Evolutionary conservation across 805 yeast species (phyloP).

Genomic region (Metschnikowia picachoensis): DNA sequence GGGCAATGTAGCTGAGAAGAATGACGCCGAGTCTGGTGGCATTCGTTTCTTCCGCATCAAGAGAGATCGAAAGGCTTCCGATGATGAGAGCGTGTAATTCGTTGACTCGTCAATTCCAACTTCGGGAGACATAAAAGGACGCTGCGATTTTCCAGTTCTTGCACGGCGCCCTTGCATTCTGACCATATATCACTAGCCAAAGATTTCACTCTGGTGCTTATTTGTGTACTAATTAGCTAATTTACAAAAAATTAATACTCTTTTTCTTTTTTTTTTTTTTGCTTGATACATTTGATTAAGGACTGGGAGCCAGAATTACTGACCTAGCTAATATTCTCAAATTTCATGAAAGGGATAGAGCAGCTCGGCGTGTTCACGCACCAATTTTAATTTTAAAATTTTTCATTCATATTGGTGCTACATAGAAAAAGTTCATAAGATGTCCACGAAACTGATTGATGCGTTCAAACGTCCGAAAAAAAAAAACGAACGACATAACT

Average conservation of each 20-base stretch:
- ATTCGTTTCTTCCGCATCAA: constrained; percentile 76
- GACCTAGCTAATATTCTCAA: too few species aligned
- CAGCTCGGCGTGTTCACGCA: too few species aligned
- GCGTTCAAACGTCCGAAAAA: too few species aligned
- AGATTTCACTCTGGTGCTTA: background rate
- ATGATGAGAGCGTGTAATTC: constrained; percentile 41
- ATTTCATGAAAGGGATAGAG: too few species aligned
- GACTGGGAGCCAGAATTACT: too few species aligned
- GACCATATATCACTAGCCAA: background rate
- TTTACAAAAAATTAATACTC: constrained; percentile 4
- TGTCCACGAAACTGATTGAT: too few species aligned
- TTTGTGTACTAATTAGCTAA: constrained; percentile 8
- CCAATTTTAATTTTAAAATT: too few species aligned
- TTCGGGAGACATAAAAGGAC: background rate
- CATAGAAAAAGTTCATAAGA: too few species aligned
- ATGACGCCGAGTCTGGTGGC: constrained; percentile 48
- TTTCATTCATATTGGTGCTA: too few species aligned
- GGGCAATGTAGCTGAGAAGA: constrained; percentile 30
- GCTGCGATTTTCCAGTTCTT: background rate
- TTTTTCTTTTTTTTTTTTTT: background rate
- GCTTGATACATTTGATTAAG: too few species aligned
- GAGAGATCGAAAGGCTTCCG: constrained; percentile 44
- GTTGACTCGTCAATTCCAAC: background rate
- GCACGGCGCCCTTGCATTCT: background rate
- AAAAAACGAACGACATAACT: too few species aligned